These are phyloP conservation scores for Sphagnum contortum DNA, from an alignment of 225 moss, liverwort and hornwort species.

Conservation along the genomic window DNA sequence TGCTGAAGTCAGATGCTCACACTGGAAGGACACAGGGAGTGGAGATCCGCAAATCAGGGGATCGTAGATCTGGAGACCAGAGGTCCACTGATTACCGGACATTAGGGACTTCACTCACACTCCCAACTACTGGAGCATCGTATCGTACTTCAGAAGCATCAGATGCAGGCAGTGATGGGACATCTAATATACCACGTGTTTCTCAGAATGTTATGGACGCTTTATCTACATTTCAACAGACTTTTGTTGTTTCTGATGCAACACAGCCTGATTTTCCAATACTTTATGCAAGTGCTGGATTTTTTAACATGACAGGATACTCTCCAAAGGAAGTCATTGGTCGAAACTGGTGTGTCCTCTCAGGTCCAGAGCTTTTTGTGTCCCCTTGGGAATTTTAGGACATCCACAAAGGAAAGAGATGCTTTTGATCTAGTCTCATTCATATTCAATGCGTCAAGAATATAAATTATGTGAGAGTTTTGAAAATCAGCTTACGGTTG, in stretches of 20 bases:
- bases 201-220: constrained; percentile 64
- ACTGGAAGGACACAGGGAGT: constrained; percentile 32
- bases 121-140: constrained; percentile 8
- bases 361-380: no score
- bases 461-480: no score
- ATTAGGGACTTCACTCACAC: constrained; percentile 16
- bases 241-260: constrained; percentile 79
- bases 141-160: constrained; percentile 35
- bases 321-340: constrained; percentile 59
- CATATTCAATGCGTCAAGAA: neutral
- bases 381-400: no score
- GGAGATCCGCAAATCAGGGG: constrained; percentile 26
- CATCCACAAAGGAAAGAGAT: no score
- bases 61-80: constrained; percentile 11
- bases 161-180: constrained; percentile 28
- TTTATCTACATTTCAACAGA: constrained; percentile 74
- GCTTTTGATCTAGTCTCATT: no score
- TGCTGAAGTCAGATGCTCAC: constrained; percentile 42
- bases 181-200: constrained; percentile 41
- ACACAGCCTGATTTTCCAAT: constrained; percentile 52
- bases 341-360: constrained; percentile 41
- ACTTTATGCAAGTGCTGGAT: constrained; percentile 75
- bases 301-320: constrained; percentile 86
- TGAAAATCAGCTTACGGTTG: no score
- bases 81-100: constrained; percentile 8